Evolutionary conservation across 1,284 basidiomycete species (phyloP), one percentile per base, ranked within the genome.

Genomic region (Sporisorium iseilematis-ciliati): DNA sequence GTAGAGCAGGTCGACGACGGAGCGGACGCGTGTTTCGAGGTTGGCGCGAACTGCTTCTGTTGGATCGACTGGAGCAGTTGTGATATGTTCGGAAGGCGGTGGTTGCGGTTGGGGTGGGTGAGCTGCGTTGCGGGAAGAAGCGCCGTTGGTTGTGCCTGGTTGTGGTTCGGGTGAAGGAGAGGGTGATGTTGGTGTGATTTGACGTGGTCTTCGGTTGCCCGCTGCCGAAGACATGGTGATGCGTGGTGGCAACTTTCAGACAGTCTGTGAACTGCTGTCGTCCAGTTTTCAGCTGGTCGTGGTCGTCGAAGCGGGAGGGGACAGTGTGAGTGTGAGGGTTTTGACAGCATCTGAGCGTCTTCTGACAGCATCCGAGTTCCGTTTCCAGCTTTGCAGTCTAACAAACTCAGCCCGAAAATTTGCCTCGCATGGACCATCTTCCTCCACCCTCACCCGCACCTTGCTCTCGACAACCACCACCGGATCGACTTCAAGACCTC

Each of bases 1-100:
- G 74, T 82, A 83, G 23, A 84, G 77, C 12, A 75, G 66, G 35
- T 82, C 82, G 43, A 81, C 73, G 48, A 79, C 80, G 31, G 66
- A 70, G 5, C 75, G 71, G n/a, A 76, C 74, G 33, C 70, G 66
- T 21, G 68, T 57, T 58, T 82, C 82, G 49, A 83, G 79, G 16
- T 65, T 65, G 2, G 65, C 29, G 3, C 79, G 77, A n/a, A 79
- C 67, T 11, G 61, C 57, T 40, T 73, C 75, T 12, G 67, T 62
- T 3, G 60, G 57, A 8, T 65, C 54, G 1, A 12, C 16, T 0
- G 64, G n/a, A 11, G 58, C 42, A 5, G 50, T 14, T 7, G 43
- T 10, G 10, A 16, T 2, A 6, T 42, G 20, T 7, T 49, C 20
- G 7, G 45, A 38, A 1, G 31, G n/a, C 6, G 38, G 25, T 18